These are phyloP conservation scores for Alternaria burnsii DNA, from an alignment of 2,329 filamentous ascomycete species.

Conservation along the genomic window DNA sequence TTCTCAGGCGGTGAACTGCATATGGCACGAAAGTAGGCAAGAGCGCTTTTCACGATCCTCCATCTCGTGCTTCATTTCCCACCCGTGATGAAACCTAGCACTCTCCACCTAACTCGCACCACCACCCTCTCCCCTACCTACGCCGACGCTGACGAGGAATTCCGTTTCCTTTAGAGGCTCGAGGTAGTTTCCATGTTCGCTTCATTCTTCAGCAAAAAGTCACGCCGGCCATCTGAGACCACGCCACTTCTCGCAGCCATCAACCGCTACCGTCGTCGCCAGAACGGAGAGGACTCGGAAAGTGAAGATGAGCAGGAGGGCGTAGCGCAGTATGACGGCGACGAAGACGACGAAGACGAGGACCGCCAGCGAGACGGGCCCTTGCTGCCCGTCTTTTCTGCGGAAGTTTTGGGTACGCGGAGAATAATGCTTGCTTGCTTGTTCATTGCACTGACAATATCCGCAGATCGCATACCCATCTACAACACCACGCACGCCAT, in stretches of 20 bases:
- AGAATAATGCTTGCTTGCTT: slow-evolving; percentile 14
- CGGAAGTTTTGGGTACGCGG: slow-evolving; percentile 47
- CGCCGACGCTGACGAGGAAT: slow-evolving; percentile 21
- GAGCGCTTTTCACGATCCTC: slow-evolving; percentile 19
- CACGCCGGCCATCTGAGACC: slow-evolving; percentile 42
- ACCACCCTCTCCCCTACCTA: slow-evolving; percentile 13
- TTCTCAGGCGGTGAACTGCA: slow-evolving; percentile 15
- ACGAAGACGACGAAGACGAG: slow-evolving; percentile 36
- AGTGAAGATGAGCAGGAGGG: slow-evolving; percentile 32
- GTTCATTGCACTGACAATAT: slow-evolving; percentile 36
- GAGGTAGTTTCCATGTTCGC: slow-evolving; percentile 47
- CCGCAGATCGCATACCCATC: slow-evolving; percentile 81
- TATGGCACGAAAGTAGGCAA: slow-evolving; percentile 18
- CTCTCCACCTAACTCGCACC: slow-evolving; percentile 11
- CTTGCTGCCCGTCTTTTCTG: slow-evolving; percentile 53
- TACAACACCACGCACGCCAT: slow-evolving; percentile 93
- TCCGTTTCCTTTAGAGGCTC: slow-evolving; percentile 19
- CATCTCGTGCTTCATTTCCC: slow-evolving; percentile 17
- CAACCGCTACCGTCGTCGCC: slow-evolving; percentile 39
- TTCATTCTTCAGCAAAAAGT: slow-evolving; percentile 46
- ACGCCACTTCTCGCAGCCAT: slow-evolving; percentile 49
- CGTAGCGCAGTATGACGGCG: slow-evolving; percentile 37
- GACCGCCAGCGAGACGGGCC: slow-evolving; percentile 44
- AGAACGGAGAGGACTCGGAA: slow-evolving; percentile 31
- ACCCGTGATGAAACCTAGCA: slow-evolving; percentile 19